Evolutionary conservation across 2,329 filamentous ascomycete species (phyloP).

Genomic region (Fusarium tupiense): DNA sequence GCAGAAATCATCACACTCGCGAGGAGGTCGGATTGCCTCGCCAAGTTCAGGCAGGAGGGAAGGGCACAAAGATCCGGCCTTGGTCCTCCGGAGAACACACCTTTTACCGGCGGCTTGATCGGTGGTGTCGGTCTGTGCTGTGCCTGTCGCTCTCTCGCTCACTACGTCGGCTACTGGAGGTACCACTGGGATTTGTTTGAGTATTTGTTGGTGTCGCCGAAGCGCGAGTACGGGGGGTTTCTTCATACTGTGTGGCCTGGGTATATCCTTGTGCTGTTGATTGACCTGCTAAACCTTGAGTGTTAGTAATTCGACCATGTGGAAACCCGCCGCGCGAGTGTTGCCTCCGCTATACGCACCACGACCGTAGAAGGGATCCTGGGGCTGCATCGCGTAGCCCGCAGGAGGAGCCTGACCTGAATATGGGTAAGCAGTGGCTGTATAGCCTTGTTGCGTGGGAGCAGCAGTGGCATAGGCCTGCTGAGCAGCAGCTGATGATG

Average conservation of each 20-base stretch:
- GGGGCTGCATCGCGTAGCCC: conserved; percentile 56
- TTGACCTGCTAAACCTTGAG: conserved; percentile 57
- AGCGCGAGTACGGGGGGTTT: conserved; percentile 52
- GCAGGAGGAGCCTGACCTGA: conserved; percentile 50
- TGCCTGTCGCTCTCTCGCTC: conserved; percentile 56
- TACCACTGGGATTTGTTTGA: conserved; percentile 51
- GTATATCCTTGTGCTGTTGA: conserved; percentile 51
- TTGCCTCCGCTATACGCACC: conserved; percentile 61
- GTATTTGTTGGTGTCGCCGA: conserved; percentile 51
- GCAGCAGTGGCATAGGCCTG: conserved; percentile 48
- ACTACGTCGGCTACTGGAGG: conserved; percentile 52
- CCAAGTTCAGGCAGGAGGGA: conserved; percentile 31
- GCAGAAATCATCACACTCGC: conserved; percentile 46
- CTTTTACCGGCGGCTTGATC: conserved; percentile 51
- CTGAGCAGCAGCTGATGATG: conserved; percentile 45
- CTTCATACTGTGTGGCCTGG: conserved; percentile 64
- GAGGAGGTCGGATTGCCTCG: conserved; percentile 35
- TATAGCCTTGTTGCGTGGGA: conserved; percentile 46
- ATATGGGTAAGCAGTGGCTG: conserved; percentile 48
- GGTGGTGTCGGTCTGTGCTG: conserved; percentile 51
- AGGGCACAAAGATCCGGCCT: conserved; percentile 32
- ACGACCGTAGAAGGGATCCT: conserved; percentile 67
- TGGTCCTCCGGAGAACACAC: conserved; percentile 26
- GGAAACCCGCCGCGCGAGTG: conserved; percentile 22
- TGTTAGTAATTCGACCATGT: conserved; percentile 57